Conservation (phyloP, 1,284 basidiomycete genomes). For the Marasmius oreades region DNA sequence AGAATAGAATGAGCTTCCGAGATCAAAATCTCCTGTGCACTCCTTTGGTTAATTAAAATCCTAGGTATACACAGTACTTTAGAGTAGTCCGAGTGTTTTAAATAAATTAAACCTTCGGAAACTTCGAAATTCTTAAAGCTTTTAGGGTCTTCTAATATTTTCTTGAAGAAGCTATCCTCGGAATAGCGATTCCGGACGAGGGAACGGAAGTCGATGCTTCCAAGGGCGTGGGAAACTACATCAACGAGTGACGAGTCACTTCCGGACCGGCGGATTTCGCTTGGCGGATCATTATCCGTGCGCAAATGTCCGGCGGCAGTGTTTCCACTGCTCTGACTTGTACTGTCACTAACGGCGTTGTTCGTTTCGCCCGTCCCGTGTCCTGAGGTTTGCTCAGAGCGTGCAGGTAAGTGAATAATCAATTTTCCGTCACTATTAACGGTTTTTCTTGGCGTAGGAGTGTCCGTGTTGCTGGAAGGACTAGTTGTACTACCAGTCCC, state of each 20-base stretch:
- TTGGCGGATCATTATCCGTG: too few relatives aligned
- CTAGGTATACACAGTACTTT: conserved; percentile 26
- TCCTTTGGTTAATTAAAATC: conserved; percentile 5
- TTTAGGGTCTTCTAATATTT: conserved; percentile 16
- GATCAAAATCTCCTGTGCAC: conserved; percentile 20
- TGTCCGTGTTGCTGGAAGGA: neutral
- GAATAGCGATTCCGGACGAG: conserved; percentile 12
- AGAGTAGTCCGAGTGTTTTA: conserved; percentile 3
- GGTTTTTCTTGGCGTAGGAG: neutral
- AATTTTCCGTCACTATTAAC: too few relatives aligned
- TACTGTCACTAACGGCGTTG: too few relatives aligned
- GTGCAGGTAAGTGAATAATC: too few relatives aligned
- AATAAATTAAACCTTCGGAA: conserved; percentile 17
- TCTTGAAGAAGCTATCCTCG: conserved; percentile 20
- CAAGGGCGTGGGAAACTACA: neutral
- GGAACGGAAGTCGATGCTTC: neutral
- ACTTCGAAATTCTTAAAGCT: conserved; percentile 20
- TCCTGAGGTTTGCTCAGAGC: too few relatives aligned
- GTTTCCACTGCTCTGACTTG: too few relatives aligned
- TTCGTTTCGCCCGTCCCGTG: too few relatives aligned
- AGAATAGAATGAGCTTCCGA: conserved; percentile 27
- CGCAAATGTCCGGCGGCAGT: too few relatives aligned
- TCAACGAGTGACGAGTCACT: neutral
- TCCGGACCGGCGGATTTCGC: neutral
- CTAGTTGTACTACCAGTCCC: too few relatives aligned